Base-by-base conservation (phyloP, 345 rosid species). In the Salix exigua region DNA sequence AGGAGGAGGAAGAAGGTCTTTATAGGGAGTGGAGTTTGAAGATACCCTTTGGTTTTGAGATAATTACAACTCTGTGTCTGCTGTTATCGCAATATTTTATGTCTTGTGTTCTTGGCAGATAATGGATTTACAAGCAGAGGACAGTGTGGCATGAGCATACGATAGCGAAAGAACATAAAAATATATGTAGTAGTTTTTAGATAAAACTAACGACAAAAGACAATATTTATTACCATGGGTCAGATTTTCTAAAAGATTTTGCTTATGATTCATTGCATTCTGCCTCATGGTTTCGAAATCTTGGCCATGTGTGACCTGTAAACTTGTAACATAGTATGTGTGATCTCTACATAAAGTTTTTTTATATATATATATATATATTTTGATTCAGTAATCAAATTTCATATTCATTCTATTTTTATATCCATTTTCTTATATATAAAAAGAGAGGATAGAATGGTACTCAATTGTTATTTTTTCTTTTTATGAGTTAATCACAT, bases 31-130 rank as follows among this genome's bases (percentile, higher is more conserved):
- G 5, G 75, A 1, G 40, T 7, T 68, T 14, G 13, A 48, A 67
- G 74, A 82, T 6, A 73, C 89, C 93, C 89, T 72, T 53, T 30
- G 33, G 2, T 68, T 83, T 81, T 6, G 7, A 73, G 12, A 64
- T 84, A 87, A 80, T 88, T 85, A 87, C 97, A 76, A 77, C 25
- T 7, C n/a, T 19, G 77, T 62, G 80, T 67, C 75, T 80, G 82
- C 55, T 71, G 76, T 68, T 75, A 60, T 11, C 30, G 51, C 1
- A 68, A 42, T 30, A 11, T 44, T 74, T 61, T 30, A 44, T 2
- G 53, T 35, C 21, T 4, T 21, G 9, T 9, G 4, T 48, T 46
- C 62, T 28, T 38, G 40, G 66, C 30, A 40, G 70, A 33, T 62
- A 46, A 25, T 42, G 63, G 68, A 66, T 83, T 83, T 63, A 62